These are phyloP conservation scores for Bothriochloa decipiens DNA, from an alignment of 176 grass and related monocot species.

Conservation along the genomic window DNA sequence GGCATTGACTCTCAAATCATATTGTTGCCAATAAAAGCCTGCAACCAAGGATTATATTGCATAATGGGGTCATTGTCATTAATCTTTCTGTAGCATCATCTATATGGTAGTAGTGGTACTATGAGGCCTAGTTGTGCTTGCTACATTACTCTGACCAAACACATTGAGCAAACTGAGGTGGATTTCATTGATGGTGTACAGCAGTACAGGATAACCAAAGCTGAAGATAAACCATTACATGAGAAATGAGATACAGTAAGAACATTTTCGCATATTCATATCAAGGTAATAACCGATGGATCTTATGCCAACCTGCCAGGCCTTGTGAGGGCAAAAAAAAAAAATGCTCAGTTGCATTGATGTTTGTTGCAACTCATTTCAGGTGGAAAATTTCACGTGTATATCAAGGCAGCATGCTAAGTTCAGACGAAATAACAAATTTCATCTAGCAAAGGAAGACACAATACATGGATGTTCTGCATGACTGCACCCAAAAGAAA, in stretches of 20 bases:
- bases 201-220: neutral
- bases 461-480: neutral
- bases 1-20: neutral
- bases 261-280: neutral
- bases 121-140: neutral
- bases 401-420: neutral
- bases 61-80: neutral
- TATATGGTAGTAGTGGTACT: neutral
- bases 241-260: neutral
- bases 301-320: neutral
- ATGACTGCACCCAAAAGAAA: neutral
- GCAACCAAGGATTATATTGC: neutral
- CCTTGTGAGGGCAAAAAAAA: neutral
- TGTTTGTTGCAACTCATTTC: neutral
- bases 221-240: neutral
- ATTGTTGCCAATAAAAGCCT: neutral
- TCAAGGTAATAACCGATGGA: neutral
- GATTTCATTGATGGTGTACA: slow-evolving; percentile 2
- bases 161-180: neutral
- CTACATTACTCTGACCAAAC: neutral
- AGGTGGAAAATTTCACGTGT: neutral
- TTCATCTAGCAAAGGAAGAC: neutral
- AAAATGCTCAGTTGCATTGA: no score
- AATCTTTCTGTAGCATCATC: neutral
- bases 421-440: neutral